Conservation (phyloP, 495 filamentous ascomycete species). For the Penicillium coprophilum region DNA sequence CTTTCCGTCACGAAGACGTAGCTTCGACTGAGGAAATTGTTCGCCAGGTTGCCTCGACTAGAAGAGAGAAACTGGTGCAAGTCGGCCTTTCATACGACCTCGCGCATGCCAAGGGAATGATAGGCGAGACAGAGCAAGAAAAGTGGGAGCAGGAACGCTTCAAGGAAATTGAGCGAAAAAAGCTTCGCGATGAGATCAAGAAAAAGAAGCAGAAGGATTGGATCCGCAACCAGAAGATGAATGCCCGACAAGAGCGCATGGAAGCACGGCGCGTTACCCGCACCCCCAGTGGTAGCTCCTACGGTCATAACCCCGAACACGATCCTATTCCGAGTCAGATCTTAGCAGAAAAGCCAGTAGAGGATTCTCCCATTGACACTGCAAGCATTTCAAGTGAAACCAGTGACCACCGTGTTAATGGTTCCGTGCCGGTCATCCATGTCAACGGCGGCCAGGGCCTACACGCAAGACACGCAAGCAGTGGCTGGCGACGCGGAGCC, state of each 20-base stretch:
- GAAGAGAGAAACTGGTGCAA: slow-evolving; percentile 79
- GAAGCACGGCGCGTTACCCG: slow-evolving; percentile 24
- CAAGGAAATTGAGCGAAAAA: slow-evolving; percentile 44
- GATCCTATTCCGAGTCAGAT: slow-evolving; percentile 17
- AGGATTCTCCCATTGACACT: slow-evolving; percentile 31
- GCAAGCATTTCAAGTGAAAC: slow-evolving; percentile 22
- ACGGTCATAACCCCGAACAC: slow-evolving; percentile 9
- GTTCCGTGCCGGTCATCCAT: slow-evolving; percentile 34
- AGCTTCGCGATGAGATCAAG: slow-evolving; percentile 43
- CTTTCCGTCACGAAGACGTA: slow-evolving; percentile 51
- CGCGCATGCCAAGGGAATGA: slow-evolving; percentile 74
- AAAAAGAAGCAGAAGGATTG: slow-evolving; percentile 52
- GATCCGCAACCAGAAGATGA: slow-evolving; percentile 50
- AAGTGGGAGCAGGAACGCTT: slow-evolving; percentile 48
- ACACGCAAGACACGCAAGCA: slow-evolving; percentile 21
- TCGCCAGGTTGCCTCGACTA: slow-evolving; percentile 55
- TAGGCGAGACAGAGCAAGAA: slow-evolving; percentile 65
- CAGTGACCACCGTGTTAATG: slow-evolving; percentile 22
- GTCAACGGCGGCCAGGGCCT: slow-evolving; percentile 35
- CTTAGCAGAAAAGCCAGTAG: slow-evolving; percentile 23
- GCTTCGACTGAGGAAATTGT: slow-evolving; percentile 68
- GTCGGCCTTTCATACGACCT: slow-evolving; percentile 82
- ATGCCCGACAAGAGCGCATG: slow-evolving; percentile 41
- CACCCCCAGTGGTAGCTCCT: slow-evolving; percentile 11
- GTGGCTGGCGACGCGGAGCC: slow-evolving; percentile 10